Conservation (phyloP, 305 asterid species). For the Solanum aculeatissimum region DNA sequence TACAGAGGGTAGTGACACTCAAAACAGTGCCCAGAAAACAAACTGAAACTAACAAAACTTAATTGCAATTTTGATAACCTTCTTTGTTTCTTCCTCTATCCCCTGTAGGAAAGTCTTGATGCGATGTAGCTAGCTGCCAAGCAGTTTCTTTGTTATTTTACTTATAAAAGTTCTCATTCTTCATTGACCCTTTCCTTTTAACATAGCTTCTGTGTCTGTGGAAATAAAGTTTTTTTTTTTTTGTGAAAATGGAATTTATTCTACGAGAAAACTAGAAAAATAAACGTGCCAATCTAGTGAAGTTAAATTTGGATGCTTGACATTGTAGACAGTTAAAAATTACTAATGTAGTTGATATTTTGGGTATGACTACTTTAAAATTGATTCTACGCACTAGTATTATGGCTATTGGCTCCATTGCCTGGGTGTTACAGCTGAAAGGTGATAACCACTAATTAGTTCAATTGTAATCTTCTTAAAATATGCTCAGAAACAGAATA, state of each 20-base stretch:
- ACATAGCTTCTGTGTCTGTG: neutral
- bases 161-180: neutral
- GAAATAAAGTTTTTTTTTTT: neutral
- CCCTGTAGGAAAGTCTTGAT: neutral
- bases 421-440: neutral
- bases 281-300: neutral
- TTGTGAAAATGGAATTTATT: neutral
- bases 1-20: neutral
- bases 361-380: neutral
- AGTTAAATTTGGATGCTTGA: no score
- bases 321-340: no score
- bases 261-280: neutral
- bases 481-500: neutral
- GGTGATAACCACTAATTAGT: neutral
- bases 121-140: neutral
- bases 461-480: neutral
- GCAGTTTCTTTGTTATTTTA: neutral
- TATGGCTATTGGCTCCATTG: neutral
- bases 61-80: neutral
- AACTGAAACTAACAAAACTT: neutral
- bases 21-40: neutral
- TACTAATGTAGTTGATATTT: no score
- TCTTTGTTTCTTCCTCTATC: neutral
- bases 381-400: neutral
- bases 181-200: neutral